Percentiles rank a stretch among this genome's conserved stretches.
These are phyloP conservation scores for Solanum ossicruentum DNA, from an alignment of 257 asterid genomes.

Conservation along the genomic window DNA sequence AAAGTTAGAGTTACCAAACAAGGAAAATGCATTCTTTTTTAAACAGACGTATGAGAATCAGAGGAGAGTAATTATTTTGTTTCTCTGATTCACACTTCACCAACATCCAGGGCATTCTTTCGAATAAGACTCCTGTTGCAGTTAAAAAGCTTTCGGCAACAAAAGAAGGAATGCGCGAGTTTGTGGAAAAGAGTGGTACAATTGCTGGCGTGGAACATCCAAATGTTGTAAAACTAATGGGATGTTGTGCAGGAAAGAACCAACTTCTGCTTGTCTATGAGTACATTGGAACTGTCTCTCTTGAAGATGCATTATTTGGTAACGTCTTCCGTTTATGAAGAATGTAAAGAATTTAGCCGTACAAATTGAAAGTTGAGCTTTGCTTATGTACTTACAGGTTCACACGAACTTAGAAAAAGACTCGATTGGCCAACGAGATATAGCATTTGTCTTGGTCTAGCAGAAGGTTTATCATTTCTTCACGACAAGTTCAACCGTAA, in stretches of 20 bases:
- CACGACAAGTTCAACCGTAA: background rate
- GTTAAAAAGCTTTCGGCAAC: background rate
- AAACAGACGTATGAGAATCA: background rate
- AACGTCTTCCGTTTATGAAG: background rate
- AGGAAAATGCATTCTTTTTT: background rate
- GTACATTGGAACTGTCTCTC: background rate
- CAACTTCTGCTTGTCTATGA: background rate
- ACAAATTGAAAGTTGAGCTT: background rate
- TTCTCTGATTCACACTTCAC: background rate
- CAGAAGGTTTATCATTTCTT: conserved; percentile 2
- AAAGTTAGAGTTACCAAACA: background rate
- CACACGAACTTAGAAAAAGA: background rate
- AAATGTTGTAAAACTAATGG: background rate
- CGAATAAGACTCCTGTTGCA: background rate
- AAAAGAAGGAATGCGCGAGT: background rate
- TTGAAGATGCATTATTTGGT: conserved; percentile 3
- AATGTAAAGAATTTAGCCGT: background rate
- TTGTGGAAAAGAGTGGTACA: background rate
- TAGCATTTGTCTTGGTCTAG: conserved; percentile 2
- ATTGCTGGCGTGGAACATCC: background rate
- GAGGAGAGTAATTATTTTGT: background rate
- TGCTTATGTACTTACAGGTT: background rate
- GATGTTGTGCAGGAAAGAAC: background rate
- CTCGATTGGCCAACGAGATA: background rate
- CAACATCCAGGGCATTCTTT: background rate